Base-by-base conservation (phyloP, 352 stramenopile genomes). In the Phytopythium chamaehyphon region DNA sequence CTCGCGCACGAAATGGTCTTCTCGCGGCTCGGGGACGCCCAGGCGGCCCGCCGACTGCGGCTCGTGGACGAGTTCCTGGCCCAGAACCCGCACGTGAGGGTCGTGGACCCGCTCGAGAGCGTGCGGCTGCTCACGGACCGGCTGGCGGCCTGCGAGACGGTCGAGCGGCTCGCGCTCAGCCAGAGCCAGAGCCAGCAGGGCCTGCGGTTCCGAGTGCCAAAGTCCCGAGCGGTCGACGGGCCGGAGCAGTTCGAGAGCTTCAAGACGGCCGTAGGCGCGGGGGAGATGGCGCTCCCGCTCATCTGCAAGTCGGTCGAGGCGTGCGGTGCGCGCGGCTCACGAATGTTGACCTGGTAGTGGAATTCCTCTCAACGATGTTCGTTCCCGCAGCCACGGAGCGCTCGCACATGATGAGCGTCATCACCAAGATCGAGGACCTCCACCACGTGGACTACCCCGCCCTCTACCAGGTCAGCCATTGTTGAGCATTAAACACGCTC, bases 1-100 rank as follows among this genome's bases (percentile, higher is more conserved):
- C 56, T 93, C 42, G 80, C 80, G 38, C 83, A 93, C 53, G 83
- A 93, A 35, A 89, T 93, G 80, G 79, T 93, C 37, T 93, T 89
- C 47, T 66, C 68, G 15, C 61, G 51, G 6, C 61, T 87, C 26
- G 80, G 78, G 6, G 76, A 93, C 52, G 44, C 43, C 0, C 47
- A 57, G 0, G 80, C 83, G 3, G 55, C 52, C 10, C 59, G 55
- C 36, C 73, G 80, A 6, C 66, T 91, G 50, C 37, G 61, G 31
- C 35, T 91, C 38, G 75, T 93, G 64, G 61, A 74, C 40, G 63
- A 75, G 15, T 87, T 70, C 38, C 50, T 64, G 23, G 40, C 28
- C 16, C 54, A 62, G 37, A 62, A 90, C 48, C 73, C 80, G 15
- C 51, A 66, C 15, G 54, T 90, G 38, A 62, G 57, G 24, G 54